These are phyloP conservation scores for Saturnispora kantuleensis DNA, from an alignment of 805 yeast genomes.

Conservation along the genomic window DNA sequence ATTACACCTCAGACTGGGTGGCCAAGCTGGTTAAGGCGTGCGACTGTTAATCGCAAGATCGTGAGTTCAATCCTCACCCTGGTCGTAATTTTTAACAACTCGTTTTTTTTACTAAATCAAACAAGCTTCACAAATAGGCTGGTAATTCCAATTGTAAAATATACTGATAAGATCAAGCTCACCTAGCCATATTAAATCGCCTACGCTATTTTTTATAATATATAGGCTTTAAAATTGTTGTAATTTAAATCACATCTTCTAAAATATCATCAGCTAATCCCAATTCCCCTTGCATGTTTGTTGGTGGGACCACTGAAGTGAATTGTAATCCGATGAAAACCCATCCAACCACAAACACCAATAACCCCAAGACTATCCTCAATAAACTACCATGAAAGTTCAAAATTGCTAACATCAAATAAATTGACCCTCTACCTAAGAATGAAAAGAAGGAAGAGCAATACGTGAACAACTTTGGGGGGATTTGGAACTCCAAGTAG, in stretches of 20 bases:
- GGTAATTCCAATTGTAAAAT: too few relatives aligned
- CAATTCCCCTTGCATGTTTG: conserved; percentile 57
- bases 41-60: conserved; percentile 59
- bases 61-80: conserved; percentile 53
- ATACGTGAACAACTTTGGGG: conserved; percentile 53
- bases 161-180: too few relatives aligned
- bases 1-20: conserved; percentile 34
- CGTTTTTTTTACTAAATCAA: too few relatives aligned
- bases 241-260: conserved; percentile 24
- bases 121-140: too few relatives aligned
- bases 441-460: conserved; percentile 62
- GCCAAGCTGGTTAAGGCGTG: conserved; percentile 56
- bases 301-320: conserved; percentile 68
- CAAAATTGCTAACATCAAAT: conserved; percentile 39
- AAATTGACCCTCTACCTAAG: conserved; percentile 64
- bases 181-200: too few relatives aligned
- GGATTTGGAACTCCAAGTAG: conserved; percentile 35
- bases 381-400: conserved; percentile 41
- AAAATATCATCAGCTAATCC: conserved; percentile 26
- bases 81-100: conserved; percentile 29
- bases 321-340: conserved; percentile 56
- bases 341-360: conserved; percentile 53
- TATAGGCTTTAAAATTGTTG: not conserved
- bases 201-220: too few relatives aligned
- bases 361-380: conserved; percentile 46